Base-by-base conservation (phyloP, 139 green algal species). In the Asterochloris erici region DNA sequence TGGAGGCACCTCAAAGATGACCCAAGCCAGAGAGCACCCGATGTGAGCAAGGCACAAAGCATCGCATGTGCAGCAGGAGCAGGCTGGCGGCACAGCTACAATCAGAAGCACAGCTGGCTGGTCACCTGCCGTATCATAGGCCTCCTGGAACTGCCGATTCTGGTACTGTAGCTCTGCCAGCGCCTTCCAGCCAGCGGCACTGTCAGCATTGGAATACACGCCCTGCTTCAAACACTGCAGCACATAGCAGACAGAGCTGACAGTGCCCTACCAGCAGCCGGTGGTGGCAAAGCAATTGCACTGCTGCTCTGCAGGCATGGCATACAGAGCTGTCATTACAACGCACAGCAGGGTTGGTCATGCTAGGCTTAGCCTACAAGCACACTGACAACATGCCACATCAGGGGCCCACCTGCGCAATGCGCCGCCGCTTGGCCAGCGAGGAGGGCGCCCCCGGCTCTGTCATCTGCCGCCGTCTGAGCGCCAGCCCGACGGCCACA, bases 111-210 rank as follows among this genome's bases (percentile, higher is more conserved):
- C 38, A 54, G 38, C 38, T 54, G 38, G 38, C 38, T 54, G 38
- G 38, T 54, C 38, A 54, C 38, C 38, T 54, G 66, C 66, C 0
- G 82, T 85, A 28, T 81, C 82, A 75, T 85, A 79, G 12, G 82
- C 82, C 6, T 78, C 82, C 77, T 69, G 38, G 60, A 75, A 85
- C 38, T 82, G 74, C 74, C 82, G 54, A 47, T 90, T 90, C 78
- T 93, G 87, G 83, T 93, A 93, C 73, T 92, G 86, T 81, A 93
- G 86, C 82, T 93, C 89, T 26, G 89, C 86, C 74, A 93, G 74
- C 19, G 86, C 89, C 73, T 91, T 91, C 82, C 84, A 93, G 24
- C 88, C 89, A 12, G 89, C 84, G 10, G 86, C 89, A 27, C 79
- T 84, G 75, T 87, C 81, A 11, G 84, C 84, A 16, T 79, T 79